Evolutionary conservation across 2,329 filamentous ascomycete genomes (phyloP), one percentile per base, ranked within the genome.

Genomic region (Fusarium brachygibbosum): DNA sequence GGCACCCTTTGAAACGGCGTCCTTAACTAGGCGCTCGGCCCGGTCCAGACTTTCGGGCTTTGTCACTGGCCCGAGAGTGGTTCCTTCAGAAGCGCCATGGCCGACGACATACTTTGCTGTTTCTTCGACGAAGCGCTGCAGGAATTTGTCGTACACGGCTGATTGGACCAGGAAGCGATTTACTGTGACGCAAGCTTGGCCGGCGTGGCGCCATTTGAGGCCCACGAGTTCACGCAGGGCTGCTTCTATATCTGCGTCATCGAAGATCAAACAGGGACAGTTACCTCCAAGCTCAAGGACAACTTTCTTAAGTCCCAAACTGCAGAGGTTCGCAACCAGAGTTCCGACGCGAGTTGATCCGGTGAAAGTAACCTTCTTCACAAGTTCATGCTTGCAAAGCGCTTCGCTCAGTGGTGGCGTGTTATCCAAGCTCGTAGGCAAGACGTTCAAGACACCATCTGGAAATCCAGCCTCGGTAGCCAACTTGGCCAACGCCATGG

Each of bases 291-390:
- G 82, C 74, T 93, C 91, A 74, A 93, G 84, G 0, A 91, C 80
- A 4, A 87, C 83, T 1, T 90, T 90, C 79, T 93, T 93, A 34
- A 92, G 80, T 58, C 88, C 82, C 69, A 86, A 85, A 6, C 88
- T 89, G 8, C 88, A 88, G 2, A 84, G 83, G 3, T 82, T 78
- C 1, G 89, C 87, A 46, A 93, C 84, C 63, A 90, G 89, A 38
- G 88, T 86, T 6, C 93, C 93, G 0, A 94, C 87, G 0, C 82
- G 79, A 0, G 92, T 93, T 72, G 87, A 89, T 19, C 93, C 93
- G 0, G 92, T 95, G 72, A 95, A 96, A 58, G 90, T 91, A 57
- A 95, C 83, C 76, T 94, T 94, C 51, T 81, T 82, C 1, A 85
- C 80, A 1, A 79, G 59, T 0, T 79, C 79, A 59, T 85, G 82